Conservation (phyloP, 345 rosid species). For the Linum tenue region DNA sequence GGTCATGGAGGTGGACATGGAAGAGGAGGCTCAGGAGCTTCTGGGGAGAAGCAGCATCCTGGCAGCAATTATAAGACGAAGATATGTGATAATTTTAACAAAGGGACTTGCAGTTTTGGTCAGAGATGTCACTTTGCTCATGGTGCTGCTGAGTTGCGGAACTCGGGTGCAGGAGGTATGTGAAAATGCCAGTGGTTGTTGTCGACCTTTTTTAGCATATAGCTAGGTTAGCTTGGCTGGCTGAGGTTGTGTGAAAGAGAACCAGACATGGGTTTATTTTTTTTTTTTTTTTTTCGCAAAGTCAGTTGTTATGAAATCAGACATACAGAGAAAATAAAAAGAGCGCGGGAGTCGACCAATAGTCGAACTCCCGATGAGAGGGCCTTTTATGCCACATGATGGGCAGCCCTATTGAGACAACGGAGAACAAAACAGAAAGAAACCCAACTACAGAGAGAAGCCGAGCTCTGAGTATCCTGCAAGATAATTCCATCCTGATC, state of each 20-base stretch:
- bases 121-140: slow-evolving; percentile 92
- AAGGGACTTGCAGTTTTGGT: slow-evolving; percentile 82
- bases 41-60: slow-evolving; percentile 30
- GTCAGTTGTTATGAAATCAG: no score
- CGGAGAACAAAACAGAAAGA: no score
- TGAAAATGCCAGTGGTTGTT: no score
- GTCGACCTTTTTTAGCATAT: neutral
- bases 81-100: slow-evolving; percentile 63
- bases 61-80: slow-evolving; percentile 73
- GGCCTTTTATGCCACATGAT: no score
- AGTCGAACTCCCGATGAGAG: no score
- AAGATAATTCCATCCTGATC: no score
- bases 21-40: slow-evolving; percentile 19
- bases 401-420: no score
- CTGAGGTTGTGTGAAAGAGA: neutral
- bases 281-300: no score
- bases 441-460: no score
- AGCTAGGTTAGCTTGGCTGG: neutral
- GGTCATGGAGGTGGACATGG: slow-evolving; percentile 20
- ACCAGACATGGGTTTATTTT: neutral
- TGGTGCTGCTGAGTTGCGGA: slow-evolving; percentile 65
- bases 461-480: no score
- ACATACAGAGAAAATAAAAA: no score
- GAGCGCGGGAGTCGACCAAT: no score
- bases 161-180: slow-evolving; percentile 2